Percentiles rank a stretch among this genome's conserved stretches.
Conservation (phyloP, 176 grass and related monocot species). For the Guadua angustifolia region DNA sequence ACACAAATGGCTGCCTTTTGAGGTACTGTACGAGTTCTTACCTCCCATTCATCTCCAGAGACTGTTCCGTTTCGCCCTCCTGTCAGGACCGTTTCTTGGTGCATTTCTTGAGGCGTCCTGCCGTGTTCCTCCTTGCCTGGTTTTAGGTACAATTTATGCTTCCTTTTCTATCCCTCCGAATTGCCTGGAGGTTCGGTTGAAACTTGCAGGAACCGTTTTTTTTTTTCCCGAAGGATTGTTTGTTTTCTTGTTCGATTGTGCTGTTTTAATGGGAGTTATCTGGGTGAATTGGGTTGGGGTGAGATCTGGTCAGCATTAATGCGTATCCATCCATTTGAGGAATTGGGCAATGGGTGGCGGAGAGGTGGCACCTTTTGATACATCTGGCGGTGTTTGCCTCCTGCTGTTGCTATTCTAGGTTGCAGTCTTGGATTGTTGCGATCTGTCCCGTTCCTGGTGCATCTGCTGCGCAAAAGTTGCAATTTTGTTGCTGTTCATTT, state of each 20-base stretch:
- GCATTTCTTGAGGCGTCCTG: neutral
- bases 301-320: neutral
- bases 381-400: neutral
- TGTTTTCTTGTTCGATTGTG: neutral
- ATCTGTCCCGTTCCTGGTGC: neutral
- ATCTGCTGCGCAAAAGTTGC: neutral
- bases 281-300: neutral
- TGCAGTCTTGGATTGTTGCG: neutral
- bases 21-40: neutral
- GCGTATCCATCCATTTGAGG: neutral
- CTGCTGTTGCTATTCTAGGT: neutral
- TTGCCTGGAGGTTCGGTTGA: neutral
- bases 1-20: neutral
- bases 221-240: neutral
- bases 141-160: neutral
- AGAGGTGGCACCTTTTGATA: neutral
- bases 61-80: neutral
- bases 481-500: conserved; percentile 2
- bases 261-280: neutral
- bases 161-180: neutral
- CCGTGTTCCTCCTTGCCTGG: neutral
- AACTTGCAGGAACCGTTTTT: neutral
- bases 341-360: neutral
- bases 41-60: neutral
- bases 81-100: neutral